A percentile compares a stretch with the other conserved stretches of the same genome.
Conservation (phyloP, 2,329 filamentous ascomycete genomes). For the Phoma sp. region DNA sequence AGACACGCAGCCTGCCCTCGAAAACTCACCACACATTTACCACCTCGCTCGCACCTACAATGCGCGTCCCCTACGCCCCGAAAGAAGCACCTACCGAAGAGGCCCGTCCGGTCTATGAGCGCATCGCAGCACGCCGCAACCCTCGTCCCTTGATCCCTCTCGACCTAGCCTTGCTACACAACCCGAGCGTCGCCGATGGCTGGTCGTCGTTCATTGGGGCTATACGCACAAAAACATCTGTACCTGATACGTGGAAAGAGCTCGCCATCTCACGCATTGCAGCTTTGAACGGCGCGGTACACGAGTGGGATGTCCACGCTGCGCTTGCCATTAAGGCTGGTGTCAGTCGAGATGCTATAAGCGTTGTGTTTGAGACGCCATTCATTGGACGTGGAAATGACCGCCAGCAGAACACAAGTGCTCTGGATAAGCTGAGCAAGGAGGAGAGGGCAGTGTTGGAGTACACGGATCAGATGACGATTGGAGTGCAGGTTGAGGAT, state of each 20-base stretch:
- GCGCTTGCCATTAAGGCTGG: slow-evolving; percentile 66
- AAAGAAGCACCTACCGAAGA: slow-evolving; percentile 56
- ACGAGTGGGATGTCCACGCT: slow-evolving; percentile 83
- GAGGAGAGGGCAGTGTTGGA: slow-evolving; percentile 71
- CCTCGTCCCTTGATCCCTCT: slow-evolving; percentile 61
- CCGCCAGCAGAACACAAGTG: slow-evolving; percentile 16
- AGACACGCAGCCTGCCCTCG: not conserved
- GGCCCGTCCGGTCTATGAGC: slow-evolving; percentile 55
- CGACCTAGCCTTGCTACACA: slow-evolving; percentile 63
- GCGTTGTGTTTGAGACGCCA: slow-evolving; percentile 48
- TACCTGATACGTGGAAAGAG: slow-evolving; percentile 67
- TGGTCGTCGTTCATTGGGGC: slow-evolving; percentile 66
- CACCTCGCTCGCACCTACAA: slow-evolving; percentile 39
- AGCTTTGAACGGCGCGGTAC: slow-evolving; percentile 80
- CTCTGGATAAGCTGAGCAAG: slow-evolving; percentile 47
- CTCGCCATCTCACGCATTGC: slow-evolving; percentile 84
- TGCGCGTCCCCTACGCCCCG: slow-evolving; percentile 64
- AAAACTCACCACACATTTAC: not conserved
- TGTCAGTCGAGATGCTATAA: slow-evolving; percentile 65
- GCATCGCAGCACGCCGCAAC: slow-evolving; percentile 60
- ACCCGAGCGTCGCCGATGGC: slow-evolving; percentile 62
- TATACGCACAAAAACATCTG: slow-evolving; percentile 60
- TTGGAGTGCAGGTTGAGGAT: slow-evolving; percentile 72
- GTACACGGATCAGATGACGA: slow-evolving; percentile 86
- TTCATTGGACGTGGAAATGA: slow-evolving; percentile 24